Evolutionary conservation across 1,284 basidiomycete species (phyloP).

Genomic region (Moesziomyces parantarcticus): DNA sequence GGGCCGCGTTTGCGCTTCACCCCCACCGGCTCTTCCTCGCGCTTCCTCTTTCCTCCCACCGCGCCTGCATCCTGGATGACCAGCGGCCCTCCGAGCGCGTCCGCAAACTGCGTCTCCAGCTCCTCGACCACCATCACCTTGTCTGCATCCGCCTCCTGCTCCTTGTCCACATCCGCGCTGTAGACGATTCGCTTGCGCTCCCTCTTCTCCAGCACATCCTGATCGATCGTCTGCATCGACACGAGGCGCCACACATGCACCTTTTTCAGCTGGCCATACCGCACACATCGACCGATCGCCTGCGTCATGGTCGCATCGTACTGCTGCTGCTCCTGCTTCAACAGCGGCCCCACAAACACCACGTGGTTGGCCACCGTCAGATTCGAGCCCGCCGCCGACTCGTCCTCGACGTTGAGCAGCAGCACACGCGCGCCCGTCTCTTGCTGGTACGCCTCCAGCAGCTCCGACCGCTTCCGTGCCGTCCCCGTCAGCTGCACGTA

Average conservation of each 20-base stretch:
- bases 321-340: slow-evolving; percentile 74
- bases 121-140: slow-evolving; percentile 66
- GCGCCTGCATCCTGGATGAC: slow-evolving; percentile 48
- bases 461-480: slow-evolving; percentile 69
- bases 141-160: slow-evolving; percentile 17
- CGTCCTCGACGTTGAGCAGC: slow-evolving; percentile 89
- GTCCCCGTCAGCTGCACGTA: slow-evolving; percentile 85
- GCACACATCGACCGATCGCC: slow-evolving; percentile 49
- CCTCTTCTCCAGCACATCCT: slow-evolving; percentile 46
- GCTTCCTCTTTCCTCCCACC: slow-evolving; percentile 4
- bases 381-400: slow-evolving; percentile 91
- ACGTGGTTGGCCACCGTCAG: slow-evolving; percentile 92
- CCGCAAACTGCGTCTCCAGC: slow-evolving; percentile 71
- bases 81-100: slow-evolving; percentile 71
- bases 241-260: slow-evolving; percentile 51
- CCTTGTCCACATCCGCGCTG: neutral
- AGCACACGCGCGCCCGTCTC: slow-evolving; percentile 77
- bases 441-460: slow-evolving; percentile 75
- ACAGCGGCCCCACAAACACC: slow-evolving; percentile 89
- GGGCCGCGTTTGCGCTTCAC: slow-evolving; percentile 4
- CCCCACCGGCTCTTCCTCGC: slow-evolving; percentile 1
- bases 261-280: slow-evolving; percentile 55
- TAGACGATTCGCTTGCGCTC: slow-evolving; percentile 18
- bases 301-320: slow-evolving; percentile 58
- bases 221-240: slow-evolving; percentile 52